Conservation (phyloP, 2,329 filamentous ascomycete genomes). For the Incumbomyces lentus region DNA sequence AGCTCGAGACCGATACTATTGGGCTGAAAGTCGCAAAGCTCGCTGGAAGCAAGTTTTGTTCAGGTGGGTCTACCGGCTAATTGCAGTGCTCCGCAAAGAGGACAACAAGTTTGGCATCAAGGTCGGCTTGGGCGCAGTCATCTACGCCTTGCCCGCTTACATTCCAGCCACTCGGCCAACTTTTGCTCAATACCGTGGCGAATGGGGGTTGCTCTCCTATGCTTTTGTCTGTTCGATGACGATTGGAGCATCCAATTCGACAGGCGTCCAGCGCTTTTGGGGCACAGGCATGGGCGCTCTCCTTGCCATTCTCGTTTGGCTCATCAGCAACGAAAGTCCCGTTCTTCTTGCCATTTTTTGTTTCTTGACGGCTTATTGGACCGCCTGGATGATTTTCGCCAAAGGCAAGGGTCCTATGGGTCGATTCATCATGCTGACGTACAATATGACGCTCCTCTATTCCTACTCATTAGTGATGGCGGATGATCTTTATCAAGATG, state of each 20-base stretch:
- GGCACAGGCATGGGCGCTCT: constrained; percentile 75
- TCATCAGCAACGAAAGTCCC: constrained; percentile 61
- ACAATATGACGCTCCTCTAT: constrained; percentile 90
- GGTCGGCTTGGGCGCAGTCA: constrained; percentile 76
- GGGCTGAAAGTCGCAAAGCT: constrained; percentile 3
- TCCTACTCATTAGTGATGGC: constrained; percentile 78
- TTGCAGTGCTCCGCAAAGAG: constrained; percentile 51
- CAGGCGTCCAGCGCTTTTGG: constrained; percentile 72
- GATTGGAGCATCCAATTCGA: constrained; percentile 89
- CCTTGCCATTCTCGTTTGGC: constrained; percentile 69
- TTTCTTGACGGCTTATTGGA: constrained; percentile 68
- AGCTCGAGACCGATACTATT: constrained; percentile 2
- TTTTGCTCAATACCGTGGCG: constrained; percentile 82
- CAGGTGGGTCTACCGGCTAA: constrained; percentile 41
- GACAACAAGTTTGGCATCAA: constrained; percentile 77
- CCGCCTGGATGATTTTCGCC: constrained; percentile 82
- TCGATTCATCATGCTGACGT: constrained; percentile 86
- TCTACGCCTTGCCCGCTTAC: constrained; percentile 86
- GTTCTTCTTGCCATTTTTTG: constrained; percentile 69
- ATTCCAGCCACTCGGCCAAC: constrained; percentile 64
- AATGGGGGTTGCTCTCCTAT: constrained; percentile 93
- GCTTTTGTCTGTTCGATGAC: constrained; percentile 99
- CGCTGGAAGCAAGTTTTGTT: constrained; percentile 15
- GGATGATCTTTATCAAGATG: constrained; percentile 63
- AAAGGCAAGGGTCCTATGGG: constrained; percentile 79